phyloP scores from a whole-genome alignment of 352 stramenopile species.

The Achlya hypogyna region DNA sequence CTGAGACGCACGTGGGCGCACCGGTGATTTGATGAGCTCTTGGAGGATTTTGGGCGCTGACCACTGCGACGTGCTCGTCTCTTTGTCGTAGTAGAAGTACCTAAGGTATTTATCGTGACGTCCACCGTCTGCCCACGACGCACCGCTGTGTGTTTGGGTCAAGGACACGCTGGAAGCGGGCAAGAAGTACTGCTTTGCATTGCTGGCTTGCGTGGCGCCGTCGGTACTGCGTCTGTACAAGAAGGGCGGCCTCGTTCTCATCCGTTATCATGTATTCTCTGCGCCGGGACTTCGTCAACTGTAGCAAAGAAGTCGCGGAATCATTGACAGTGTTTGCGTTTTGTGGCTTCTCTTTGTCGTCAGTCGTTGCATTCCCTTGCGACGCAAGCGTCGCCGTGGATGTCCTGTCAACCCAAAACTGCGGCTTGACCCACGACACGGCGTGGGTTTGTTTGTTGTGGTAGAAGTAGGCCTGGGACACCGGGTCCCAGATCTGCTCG shows the following conservation, averaged over 20 bases:
- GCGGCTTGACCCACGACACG: constrained; percentile 56
- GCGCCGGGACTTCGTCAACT: no score
- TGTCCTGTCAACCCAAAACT: constrained; percentile 32
- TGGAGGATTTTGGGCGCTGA: constrained; percentile 52
- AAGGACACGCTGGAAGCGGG: constrained; percentile 61
- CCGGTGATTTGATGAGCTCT: constrained; percentile 18
- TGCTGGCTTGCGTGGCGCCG: constrained; percentile 39
- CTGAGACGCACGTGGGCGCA: constrained; percentile 36
- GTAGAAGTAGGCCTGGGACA: constrained; percentile 59
- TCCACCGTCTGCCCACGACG: not conserved
- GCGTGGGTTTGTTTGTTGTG: constrained; percentile 61
- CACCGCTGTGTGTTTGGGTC: constrained; percentile 44
- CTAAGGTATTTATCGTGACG: no score
- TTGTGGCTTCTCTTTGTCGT: not conserved
- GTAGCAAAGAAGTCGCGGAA: no score
- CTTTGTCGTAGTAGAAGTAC: constrained; percentile 79
- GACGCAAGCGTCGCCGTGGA: constrained; percentile 23
- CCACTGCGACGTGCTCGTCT: constrained; percentile 63
- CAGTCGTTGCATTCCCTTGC: not conserved
- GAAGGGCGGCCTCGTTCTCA: constrained; percentile 27
- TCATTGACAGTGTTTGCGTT: no score
- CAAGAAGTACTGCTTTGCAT: constrained; percentile 32
- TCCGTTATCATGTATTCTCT: constrained; percentile 41
- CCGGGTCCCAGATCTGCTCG: constrained; percentile 65
- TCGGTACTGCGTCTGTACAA: constrained; percentile 39